Conservation (phyloP, 1,284 basidiomycete genomes). For the Bjerkandera adusta region DNA sequence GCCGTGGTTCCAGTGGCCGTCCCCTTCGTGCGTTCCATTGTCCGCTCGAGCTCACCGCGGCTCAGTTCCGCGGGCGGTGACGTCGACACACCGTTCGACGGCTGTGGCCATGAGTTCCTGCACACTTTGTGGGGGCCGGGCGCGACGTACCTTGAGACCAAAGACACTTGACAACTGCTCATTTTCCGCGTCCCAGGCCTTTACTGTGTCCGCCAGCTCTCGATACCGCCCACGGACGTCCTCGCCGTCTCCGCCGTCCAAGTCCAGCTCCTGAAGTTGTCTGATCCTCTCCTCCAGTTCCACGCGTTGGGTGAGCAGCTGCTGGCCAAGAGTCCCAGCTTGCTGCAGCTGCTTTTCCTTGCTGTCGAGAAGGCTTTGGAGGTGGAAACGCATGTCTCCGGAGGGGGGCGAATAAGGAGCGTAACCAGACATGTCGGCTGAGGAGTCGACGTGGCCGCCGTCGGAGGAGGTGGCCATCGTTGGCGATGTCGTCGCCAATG, state of each 20-base stretch:
- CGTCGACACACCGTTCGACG: constrained; percentile 35
- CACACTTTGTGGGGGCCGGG: constrained; percentile 12
- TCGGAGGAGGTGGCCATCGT: constrained; percentile 37
- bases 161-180: constrained; percentile 74
- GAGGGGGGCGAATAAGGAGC: constrained; percentile 38
- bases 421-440: constrained; percentile 19
- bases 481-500: constrained; percentile 25
- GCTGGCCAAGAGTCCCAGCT: constrained; percentile 87
- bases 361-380: constrained; percentile 79
- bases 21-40: constrained; percentile 39
- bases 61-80: constrained; percentile 38
- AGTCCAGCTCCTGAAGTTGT: constrained; percentile 70
- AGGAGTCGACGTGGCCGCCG: constrained; percentile 26
- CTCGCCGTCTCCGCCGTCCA: constrained; percentile 54
- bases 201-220: constrained; percentile 77
- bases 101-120: constrained; percentile 2
- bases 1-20: constrained; percentile 48
- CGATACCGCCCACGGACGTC: constrained; percentile 69
- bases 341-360: constrained; percentile 91
- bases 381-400: constrained; percentile 69
- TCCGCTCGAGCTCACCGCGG: constrained; percentile 40
- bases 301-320: constrained; percentile 87
- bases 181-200: constrained; percentile 83
- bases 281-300: constrained; percentile 86
- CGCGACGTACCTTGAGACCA: constrained; percentile 57